Evolutionary conservation across 1,139 yeast species (phyloP), one percentile per base, ranked within the genome.

Genomic region (Protomyces arabidopsidicola): DNA sequence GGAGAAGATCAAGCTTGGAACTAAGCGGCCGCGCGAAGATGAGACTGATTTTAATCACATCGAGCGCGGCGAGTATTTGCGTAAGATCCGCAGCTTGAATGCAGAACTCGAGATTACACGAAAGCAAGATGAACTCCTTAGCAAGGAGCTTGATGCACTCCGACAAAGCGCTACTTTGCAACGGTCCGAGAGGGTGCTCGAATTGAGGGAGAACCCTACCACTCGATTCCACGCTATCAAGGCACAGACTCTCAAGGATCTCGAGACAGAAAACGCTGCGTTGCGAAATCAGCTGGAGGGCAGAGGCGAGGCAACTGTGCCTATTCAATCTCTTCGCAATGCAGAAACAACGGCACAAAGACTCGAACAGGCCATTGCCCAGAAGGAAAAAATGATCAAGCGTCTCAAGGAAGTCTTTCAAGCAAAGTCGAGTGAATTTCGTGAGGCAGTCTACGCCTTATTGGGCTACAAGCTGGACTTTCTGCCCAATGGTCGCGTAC

Each of bases 391-490:
- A 72, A 78, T 84, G 63, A 80, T 81, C 53, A 78, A 75, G 36
- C 77, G 97, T 53, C 78, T 90, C 64, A 82, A 81, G 35, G 62
- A 68, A 66, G 66, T 68, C 54, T 90, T 84, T 71, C 75, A 84
- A n/a, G 81, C 82, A 65, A 87, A 88, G 72, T 85, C 95, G n/a
- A 76, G 81, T 48, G 95, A 88, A 71, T 85, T 88, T 62, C 77
- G 90, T 39, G 84, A 85, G 42, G 83, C 87, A 0, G 85, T 90
- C 0, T 84, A 86, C 58, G 80, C 85, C 12, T 79, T 87, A 51
- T 79, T 90, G 65, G 97, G 97, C 0, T 90, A 84, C 74, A 81
- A 82, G 42, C 77, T 90, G 34, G 96, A 88, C 71, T 86, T 89
- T 67, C 75, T 85, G 60, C 85, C 85, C 6, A 82, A 87, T 48